phyloP scores from a whole-genome alignment of 2,329 filamentous ascomycete species.

The Neurospora sp. region DNA sequence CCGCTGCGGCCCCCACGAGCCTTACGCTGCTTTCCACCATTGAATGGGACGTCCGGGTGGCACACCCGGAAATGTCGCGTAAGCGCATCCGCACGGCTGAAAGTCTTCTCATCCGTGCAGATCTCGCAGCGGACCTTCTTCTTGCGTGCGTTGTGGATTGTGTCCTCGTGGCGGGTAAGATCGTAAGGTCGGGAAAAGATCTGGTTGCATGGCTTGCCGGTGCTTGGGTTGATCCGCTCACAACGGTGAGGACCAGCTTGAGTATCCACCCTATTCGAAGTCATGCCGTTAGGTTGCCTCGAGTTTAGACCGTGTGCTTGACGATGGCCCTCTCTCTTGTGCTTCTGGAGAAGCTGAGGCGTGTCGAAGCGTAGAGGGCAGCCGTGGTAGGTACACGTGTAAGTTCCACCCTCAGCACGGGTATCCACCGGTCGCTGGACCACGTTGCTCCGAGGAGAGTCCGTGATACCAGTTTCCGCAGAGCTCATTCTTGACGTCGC shows the following conservation, averaged over 20 bases:
- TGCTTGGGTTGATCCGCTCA: slow-evolving; percentile 86
- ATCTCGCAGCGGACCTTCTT: slow-evolving; percentile 88
- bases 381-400: slow-evolving; percentile 92
- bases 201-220: slow-evolving; percentile 88
- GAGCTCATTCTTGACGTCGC: slow-evolving; percentile 34
- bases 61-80: slow-evolving; percentile 92
- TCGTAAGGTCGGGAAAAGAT: slow-evolving; percentile 95
- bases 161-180: slow-evolving; percentile 90
- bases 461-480: slow-evolving; percentile 28
- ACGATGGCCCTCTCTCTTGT: slow-evolving; percentile 88
- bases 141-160: slow-evolving; percentile 91
- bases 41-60: slow-evolving; percentile 74
- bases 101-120: slow-evolving; percentile 94
- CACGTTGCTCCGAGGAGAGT: slow-evolving; percentile 21
- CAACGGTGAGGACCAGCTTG: slow-evolving; percentile 92
- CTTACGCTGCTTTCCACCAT: slow-evolving; percentile 48
- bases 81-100: slow-evolving; percentile 87
- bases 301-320: slow-evolving; percentile 48
- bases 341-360: slow-evolving; percentile 77
- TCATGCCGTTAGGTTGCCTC: slow-evolving; percentile 22
- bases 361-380: slow-evolving; percentile 84
- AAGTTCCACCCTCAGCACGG: slow-evolving; percentile 72
- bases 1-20: slow-evolving; percentile 20
- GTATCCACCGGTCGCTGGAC: slow-evolving; percentile 49
- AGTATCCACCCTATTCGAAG: slow-evolving; percentile 58